Evolutionary conservation across 2,329 filamentous ascomycete genomes (phyloP).

Genomic region (Cyphellophora attinorum): DNA sequence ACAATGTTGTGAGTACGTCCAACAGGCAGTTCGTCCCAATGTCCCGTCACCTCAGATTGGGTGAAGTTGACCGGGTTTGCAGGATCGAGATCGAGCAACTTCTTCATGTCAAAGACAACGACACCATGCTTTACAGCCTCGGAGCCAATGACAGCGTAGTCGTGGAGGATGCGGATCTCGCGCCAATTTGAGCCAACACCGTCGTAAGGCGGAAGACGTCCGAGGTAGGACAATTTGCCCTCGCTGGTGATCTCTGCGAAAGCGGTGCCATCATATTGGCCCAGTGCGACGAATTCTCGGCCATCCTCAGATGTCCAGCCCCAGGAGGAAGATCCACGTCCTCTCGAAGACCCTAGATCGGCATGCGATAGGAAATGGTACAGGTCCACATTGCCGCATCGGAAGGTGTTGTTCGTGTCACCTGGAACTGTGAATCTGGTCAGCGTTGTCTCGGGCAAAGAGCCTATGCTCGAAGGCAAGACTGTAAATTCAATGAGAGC

Average conservation of each 20-base stretch:
- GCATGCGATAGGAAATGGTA: conserved; percentile 13
- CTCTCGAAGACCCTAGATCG: conserved; percentile 5
- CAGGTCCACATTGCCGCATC: conserved; percentile 29
- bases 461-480: too few relatives aligned
- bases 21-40: conserved; percentile 31
- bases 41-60: conserved; percentile 33
- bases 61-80: conserved; percentile 31
- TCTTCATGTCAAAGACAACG: conserved; percentile 55
- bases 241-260: conserved; percentile 38
- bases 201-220: conserved; percentile 33
- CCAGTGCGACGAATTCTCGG: conserved; percentile 39
- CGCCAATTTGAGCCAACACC: conserved; percentile 21
- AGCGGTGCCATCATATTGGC: conserved; percentile 40
- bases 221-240: conserved; percentile 37
- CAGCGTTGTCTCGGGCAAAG: too few relatives aligned
- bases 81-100: conserved; percentile 39
- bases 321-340: conserved; percentile 22
- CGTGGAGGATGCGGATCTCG: conserved; percentile 29
- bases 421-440: too few relatives aligned
- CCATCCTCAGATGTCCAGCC: conserved; percentile 40
- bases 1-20: conserved; percentile 46
- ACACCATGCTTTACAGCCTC: conserved; percentile 44
- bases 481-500: too few relatives aligned
- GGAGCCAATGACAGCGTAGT: conserved; percentile 30
- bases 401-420: conserved; percentile 39